Evolutionary conservation across 2,329 filamentous ascomycete species (phyloP), one percentile per base, ranked within the genome.

Genomic region (Magnaporthiopsis rhizophila): DNA sequence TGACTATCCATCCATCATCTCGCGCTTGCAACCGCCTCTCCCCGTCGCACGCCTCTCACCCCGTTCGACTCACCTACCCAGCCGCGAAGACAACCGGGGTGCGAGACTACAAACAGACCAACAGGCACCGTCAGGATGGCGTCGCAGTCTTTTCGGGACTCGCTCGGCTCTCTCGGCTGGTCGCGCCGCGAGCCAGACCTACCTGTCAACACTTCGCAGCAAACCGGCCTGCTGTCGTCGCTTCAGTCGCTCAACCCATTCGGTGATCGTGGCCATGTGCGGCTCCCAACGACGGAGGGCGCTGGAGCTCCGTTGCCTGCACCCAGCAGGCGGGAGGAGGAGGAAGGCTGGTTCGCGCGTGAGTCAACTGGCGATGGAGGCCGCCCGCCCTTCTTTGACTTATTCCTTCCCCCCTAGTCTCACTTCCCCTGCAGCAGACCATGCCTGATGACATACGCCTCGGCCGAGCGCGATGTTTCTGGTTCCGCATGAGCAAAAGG

Each of bases 301-400:
- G 82, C 91, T 50, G 92, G 92, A 61, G 92, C 94, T 68, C 92
- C 93, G 69, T 80, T 97, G 62, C 94, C 94, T 63, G 92, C 92
- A 66, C 86, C 91, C 67, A 91, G 77, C 73, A 85, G 93, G 72
- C 87, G 93, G 71, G 93, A 97, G 74, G 95, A 98, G 77, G 94
- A 98, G 74, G 95, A 97, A 78, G 91, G 89, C 68, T 97, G 91
- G 87, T 93, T 97, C 86, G 89, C 90, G 72, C 82, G 95, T 99
- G 86, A 94, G 95, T 86, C 70, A 71, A 68, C 50, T 26, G 26
- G 28, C 61, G 32, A 32, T 56, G 30, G 61, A 57, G 45, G 53
- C 61, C 45, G 50, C 60, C 26, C 50, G 50, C 21, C 53, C 28
- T 58, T 60, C 58, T 38, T 64, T 59, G 62, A 63, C 66, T 66